Evolutionary conservation across 306 rosid species (phyloP).

Genomic region (Quercus alba): DNA sequence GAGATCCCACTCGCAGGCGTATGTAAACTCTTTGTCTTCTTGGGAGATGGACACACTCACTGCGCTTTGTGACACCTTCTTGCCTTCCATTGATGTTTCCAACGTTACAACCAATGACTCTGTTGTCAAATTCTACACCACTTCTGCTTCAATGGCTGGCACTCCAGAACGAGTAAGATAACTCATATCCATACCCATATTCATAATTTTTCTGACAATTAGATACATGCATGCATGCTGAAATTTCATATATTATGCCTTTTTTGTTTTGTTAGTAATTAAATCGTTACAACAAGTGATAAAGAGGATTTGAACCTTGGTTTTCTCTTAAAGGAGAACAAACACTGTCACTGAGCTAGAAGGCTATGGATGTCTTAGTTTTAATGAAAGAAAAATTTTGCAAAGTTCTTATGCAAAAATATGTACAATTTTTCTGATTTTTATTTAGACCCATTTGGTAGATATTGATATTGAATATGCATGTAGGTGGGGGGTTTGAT

Average conservation of each 20-base stretch:
- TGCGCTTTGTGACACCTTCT: conserved; percentile 60
- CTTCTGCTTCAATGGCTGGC: conserved; percentile 67
- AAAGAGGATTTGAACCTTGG: too few relatives aligned
- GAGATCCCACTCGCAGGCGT: conserved; percentile 1
- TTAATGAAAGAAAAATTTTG: too few relatives aligned
- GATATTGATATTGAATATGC: background rate
- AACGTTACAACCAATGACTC: background rate
- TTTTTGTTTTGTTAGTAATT: too few relatives aligned
- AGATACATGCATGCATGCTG: background rate
- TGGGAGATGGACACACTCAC: conserved; percentile 55
- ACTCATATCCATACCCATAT: background rate
- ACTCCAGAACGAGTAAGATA: conserved; percentile 49
- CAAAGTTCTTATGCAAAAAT: too few relatives aligned
- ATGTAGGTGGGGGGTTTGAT: conserved; percentile 50
- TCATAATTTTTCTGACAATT: background rate
- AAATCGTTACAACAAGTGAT: too few relatives aligned
- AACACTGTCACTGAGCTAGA: too few relatives aligned
- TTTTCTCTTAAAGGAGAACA: too few relatives aligned
- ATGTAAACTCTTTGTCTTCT: conserved; percentile 37
- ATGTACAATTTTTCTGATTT: too few relatives aligned
- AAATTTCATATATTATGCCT: too few relatives aligned
- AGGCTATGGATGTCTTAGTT: too few relatives aligned
- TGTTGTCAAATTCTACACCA: conserved; percentile 34
- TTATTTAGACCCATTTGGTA: too few relatives aligned
- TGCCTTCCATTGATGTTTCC: conserved; percentile 46